A percentile compares a stretch with the other conserved stretches of the same genome.
phyloP scores from a whole-genome alignment of 257 asterid species.

The Scutellaria baicalensis region DNA sequence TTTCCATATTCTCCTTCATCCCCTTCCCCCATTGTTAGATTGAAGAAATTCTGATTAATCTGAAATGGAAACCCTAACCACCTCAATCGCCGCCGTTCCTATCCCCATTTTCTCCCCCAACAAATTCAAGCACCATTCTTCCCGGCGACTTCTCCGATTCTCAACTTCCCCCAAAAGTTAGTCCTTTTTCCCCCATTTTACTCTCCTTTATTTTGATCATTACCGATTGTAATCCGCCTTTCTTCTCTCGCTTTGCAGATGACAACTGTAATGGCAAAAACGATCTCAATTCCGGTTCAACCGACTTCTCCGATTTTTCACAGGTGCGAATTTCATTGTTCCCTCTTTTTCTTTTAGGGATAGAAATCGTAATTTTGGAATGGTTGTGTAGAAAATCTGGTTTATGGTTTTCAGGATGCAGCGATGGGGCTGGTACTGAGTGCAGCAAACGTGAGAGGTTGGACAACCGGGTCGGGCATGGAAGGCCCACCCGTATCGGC shows the following conservation, averaged over 20 bases:
- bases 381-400: neutral
- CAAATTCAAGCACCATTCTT: conserved; percentile 26
- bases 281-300: conserved; percentile 37
- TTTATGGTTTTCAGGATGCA: conserved; percentile 49
- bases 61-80: conserved; percentile 51
- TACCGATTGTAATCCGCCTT: neutral
- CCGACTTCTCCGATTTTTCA: conserved; percentile 43
- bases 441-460: conserved; percentile 79
- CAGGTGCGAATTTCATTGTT: conserved; percentile 12
- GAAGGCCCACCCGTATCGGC: conserved; percentile 79
- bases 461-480: conserved; percentile 97
- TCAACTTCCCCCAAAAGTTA: conserved; percentile 44
- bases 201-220: neutral
- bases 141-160: conserved; percentile 38
- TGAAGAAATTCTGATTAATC: neutral
- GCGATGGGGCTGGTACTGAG: conserved; percentile 90
- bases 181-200: neutral
- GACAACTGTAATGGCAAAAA: conserved; percentile 17
- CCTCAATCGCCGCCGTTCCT: conserved; percentile 31
- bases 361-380: neutral
- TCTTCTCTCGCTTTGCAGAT: conserved; percentile 5
- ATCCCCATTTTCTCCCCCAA: conserved; percentile 41
- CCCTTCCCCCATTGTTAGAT: neutral
- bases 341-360: neutral
- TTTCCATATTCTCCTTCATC: neutral